Base-by-base conservation (phyloP, 345 rosid species). In the Geranium brycei region DNA sequence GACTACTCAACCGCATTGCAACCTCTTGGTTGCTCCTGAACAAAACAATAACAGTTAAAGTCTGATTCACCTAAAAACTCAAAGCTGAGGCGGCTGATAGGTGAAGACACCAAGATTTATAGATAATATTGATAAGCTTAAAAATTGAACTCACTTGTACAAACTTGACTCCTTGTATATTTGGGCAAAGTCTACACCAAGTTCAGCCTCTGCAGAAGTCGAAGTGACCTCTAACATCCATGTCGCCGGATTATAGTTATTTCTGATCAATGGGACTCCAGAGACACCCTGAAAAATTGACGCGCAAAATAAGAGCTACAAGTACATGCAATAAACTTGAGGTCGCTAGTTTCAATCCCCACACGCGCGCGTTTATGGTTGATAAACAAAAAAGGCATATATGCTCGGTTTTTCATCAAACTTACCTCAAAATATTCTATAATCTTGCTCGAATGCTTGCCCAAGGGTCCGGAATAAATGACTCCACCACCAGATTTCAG, bases 401-500 rank as follows among this genome's bases (percentile, higher is more conserved):
- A 7, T 35, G 41, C 5, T 35, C 10, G 41, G 12, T 16, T 57
- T 17, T 73, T 61, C 28, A 0, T 23, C 28, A 23, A 23, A 23
- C 28, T 23, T 63, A 78, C 87, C 86, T 82, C 80, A 59, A 87
- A 84, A 68, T 84, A 87, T 55, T 81, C 67, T 28, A 78, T 75
- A 62, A 87, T 82, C 61, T 65, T 72, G 58, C 66, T 75, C 23
- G 89, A 87, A 10, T 84, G 76, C 47, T 72, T 66, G 5, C 93
- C 87, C 19, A 84, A 69, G 53, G 72, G 76, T 71, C 93, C 89
- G 0, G 75, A 72, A 63, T 84, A 82, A 58, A 87, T 78, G 10
- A 82, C 56, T 17, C 47, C 74, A 14, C 87, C 89, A 23, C 93
- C 87, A 61, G 71, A 73, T 79, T 77, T 87, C 87, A 87, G 66